These are phyloP conservation scores for Arthroderma uncinatum DNA, from an alignment of 2,329 filamentous ascomycete species.

Conservation along the genomic window DNA sequence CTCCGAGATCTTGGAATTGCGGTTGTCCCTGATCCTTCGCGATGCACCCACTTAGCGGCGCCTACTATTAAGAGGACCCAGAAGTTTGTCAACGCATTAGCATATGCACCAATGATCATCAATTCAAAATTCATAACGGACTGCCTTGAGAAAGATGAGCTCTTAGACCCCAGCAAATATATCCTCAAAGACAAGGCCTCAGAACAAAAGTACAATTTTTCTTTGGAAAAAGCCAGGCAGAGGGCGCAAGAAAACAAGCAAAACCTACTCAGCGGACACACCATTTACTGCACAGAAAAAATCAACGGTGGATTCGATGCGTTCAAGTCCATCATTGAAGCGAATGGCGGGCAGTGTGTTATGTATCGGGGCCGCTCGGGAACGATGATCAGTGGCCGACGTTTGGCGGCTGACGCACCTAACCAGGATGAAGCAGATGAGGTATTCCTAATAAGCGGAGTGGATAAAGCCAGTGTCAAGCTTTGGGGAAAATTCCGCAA, in stretches of 20 bases:
- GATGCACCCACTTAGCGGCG: conserved; percentile 77
- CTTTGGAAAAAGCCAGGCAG: conserved; percentile 54
- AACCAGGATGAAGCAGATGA: conserved; percentile 48
- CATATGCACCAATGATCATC: conserved; percentile 66
- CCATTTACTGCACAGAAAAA: conserved; percentile 72
- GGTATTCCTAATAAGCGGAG: conserved; percentile 71
- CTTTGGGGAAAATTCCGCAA: conserved; percentile 72
- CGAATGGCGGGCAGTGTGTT: conserved; percentile 76
- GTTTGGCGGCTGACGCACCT: conserved; percentile 26
- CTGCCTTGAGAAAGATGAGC: conserved; percentile 56
- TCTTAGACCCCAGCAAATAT: conserved; percentile 55
- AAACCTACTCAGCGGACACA: conserved; percentile 61
- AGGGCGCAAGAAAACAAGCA: conserved; percentile 67
- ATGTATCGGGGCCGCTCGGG: conserved; percentile 65
- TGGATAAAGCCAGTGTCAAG: conserved; percentile 53
- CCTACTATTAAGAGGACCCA: conserved; percentile 78
- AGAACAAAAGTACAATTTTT: conserved; percentile 61
- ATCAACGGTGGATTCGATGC: conserved; percentile 74
- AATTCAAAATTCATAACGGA: conserved; percentile 67
- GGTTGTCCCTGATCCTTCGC: conserved; percentile 61
- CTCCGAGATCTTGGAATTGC: conserved; percentile 73
- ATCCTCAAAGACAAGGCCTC: conserved; percentile 58
- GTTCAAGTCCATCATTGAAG: conserved; percentile 73
- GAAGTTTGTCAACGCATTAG: conserved; percentile 84
- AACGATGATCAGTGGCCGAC: conserved; percentile 53